Percentiles rank a stretch among this genome's conserved stretches.
Conservation (phyloP, 2,329 filamentous ascomycete species). For the Tolypocladium endophyticum region DNA sequence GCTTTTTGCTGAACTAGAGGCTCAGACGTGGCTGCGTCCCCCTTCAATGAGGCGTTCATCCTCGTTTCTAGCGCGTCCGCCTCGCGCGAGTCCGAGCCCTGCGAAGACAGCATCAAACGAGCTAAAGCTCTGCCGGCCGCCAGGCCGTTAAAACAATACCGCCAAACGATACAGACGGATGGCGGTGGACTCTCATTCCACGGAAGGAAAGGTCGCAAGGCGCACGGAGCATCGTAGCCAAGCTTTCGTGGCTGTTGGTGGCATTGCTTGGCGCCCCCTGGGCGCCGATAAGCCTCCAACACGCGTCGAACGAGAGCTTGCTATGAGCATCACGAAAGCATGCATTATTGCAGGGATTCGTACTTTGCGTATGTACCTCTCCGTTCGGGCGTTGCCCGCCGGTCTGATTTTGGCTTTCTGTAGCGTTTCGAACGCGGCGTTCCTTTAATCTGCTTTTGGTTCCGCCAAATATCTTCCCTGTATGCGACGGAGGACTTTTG, state of each 20-base stretch:
- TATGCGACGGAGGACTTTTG: neutral
- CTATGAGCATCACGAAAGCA: neutral
- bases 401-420: neutral
- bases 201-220: neutral
- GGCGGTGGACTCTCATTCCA: neutral
- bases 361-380: neutral
- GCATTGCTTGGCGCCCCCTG: neutral
- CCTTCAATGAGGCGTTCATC: constrained; percentile 4
- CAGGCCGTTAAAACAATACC: neutral
- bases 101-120: neutral
- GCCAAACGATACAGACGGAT: neutral
- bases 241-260: neutral
- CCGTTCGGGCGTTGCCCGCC: neutral
- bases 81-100: neutral
- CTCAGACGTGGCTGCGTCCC: constrained; percentile 1
- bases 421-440: neutral
- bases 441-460: neutral
- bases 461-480: neutral
- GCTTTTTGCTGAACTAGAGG: constrained; percentile 5
- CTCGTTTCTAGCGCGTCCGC: neutral
- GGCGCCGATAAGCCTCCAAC: neutral
- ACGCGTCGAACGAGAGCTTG: neutral
- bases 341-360: neutral
- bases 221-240: neutral
- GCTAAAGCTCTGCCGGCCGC: neutral